These are phyloP conservation scores for Boletellus deceptivus DNA, from an alignment of 1,284 basidiomycete genomes.

Conservation along the genomic window DNA sequence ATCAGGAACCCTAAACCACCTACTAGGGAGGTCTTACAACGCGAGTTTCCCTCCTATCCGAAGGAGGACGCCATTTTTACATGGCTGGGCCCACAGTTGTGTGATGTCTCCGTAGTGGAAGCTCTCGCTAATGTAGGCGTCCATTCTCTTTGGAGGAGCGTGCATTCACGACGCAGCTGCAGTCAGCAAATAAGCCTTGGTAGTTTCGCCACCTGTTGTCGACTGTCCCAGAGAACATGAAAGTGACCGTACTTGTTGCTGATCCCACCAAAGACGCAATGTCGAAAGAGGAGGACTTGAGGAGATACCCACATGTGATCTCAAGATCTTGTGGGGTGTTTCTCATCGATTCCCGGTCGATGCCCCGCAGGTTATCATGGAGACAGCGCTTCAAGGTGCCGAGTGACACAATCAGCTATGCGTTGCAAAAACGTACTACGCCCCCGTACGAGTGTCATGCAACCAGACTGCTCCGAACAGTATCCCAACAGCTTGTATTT, in stretches of 20 bases:
- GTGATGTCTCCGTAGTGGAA: conserved; percentile 2
- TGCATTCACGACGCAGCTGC: conserved; percentile 15
- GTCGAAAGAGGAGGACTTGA: conserved; percentile 8
- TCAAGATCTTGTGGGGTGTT: conserved; percentile 10
- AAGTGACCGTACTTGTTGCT: conserved; percentile 13
- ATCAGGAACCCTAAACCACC: background rate
- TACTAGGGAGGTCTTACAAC: background rate
- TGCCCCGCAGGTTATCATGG: conserved; percentile 10
- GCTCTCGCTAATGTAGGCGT: conserved; percentile 12
- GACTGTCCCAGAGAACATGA: conserved; percentile 13
- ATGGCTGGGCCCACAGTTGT: background rate
- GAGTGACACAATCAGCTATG: too few relatives aligned
- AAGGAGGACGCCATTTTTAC: conserved; percentile 1
- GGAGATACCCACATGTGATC: conserved; percentile 11
- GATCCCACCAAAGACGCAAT: conserved; percentile 12
- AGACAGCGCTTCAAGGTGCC: conserved; percentile 6
- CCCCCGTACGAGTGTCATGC: too few relatives aligned
- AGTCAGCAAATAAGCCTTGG: conserved; percentile 20
- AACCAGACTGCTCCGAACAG: too few relatives aligned
- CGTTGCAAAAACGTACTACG: too few relatives aligned
- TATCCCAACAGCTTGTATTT: too few relatives aligned
- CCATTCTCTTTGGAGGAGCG: background rate
- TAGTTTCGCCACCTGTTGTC: conserved; percentile 9
- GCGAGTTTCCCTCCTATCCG: background rate
- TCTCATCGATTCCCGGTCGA: conserved; percentile 12